Base-by-base conservation (phyloP, 805 yeast genomes). In the Debaryomyces hansenii region DNA sequence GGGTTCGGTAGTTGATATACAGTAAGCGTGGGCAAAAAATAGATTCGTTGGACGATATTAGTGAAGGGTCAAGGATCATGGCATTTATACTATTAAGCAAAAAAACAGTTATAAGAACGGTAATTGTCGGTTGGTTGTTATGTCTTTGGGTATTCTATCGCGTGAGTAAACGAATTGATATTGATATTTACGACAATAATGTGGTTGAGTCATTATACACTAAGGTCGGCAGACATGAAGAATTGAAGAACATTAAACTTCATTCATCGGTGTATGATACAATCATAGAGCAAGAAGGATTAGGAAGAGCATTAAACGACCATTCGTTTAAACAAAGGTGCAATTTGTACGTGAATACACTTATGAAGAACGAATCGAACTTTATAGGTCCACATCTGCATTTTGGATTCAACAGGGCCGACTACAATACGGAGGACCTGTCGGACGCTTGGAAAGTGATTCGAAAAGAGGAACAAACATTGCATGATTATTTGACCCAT, bases 401-500 rank as follows among this genome's bases (percentile, higher is more conserved):
- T 14, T 52, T 58, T 41, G 44, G 42, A 3, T 59, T 45, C 37
- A 27, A 52, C 18, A 50, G 49, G 35, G 48, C 45, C 8, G 48
- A 50, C 28, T 58, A 41, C 40, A 50, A 52, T 14, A 16, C 47
- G 2, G 46, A 49, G n/a, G 46, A 37, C 2, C 14, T 40, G 9
- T 48, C 38, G 5, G 31, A 51, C 37, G 24, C 42, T 34, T 52
- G 65, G 59, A 35, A 49, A 2, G 43, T 29, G 11, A 57, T 62
- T 29, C 43, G 37, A 5, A n/a, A 31, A 0, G 59, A 62, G 28
- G 56, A 67, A 40, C 63, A 59, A 37, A 29, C 33, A 1, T 36
- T 64, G 8, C 66, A 63, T 46, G 58, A 60, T 41, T 59, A 52
- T 24, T 42, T 63, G 20, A 53, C 62, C 10, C 59, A 62, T 42